These are phyloP conservation scores for Purpureocillium lavendulum DNA, from an alignment of 2,329 filamentous ascomycete species.

Conservation along the genomic window DNA sequence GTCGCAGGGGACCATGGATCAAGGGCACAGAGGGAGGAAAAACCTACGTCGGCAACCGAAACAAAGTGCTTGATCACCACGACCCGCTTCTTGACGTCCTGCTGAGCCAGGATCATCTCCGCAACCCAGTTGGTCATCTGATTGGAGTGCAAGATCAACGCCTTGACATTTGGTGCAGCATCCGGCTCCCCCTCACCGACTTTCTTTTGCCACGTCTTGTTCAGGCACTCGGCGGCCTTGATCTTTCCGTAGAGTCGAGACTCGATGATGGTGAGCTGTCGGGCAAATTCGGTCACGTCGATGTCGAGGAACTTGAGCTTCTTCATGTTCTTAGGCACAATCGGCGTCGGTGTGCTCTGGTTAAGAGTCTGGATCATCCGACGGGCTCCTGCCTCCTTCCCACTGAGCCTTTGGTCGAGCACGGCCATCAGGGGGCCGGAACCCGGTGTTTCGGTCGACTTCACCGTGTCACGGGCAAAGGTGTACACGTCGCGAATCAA, in stretches of 20 bases:
- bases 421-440: conserved; percentile 77
- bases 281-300: conserved; percentile 91
- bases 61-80: conserved; percentile 99
- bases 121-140: conserved; percentile 99
- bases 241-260: conserved; percentile 93
- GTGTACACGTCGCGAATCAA: conserved; percentile 82
- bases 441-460: conserved; percentile 86
- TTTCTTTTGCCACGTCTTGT: conserved; percentile 99
- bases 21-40: neutral
- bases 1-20: too few species aligned
- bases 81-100: conserved; percentile 90
- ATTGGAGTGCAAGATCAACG: conserved; percentile 93
- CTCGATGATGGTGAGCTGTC: conserved; percentile 94
- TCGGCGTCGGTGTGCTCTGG: conserved; percentile 74
- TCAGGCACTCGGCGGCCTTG: conserved; percentile 89
- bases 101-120: conserved; percentile 94
- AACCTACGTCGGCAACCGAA: conserved; percentile 81
- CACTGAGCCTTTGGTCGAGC: conserved; percentile 79
- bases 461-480: conserved; percentile 87
- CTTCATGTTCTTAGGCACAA: conserved; percentile 98
- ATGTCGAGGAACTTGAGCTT: conserved; percentile 98
- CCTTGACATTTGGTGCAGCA: conserved; percentile 89
- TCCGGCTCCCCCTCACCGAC: conserved; percentile 71
- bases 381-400: conserved; percentile 80
- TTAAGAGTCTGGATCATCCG: conserved; percentile 81